Base-by-base conservation (phyloP, 768 basidiomycete species). In the Naematelia aurantialba region DNA sequence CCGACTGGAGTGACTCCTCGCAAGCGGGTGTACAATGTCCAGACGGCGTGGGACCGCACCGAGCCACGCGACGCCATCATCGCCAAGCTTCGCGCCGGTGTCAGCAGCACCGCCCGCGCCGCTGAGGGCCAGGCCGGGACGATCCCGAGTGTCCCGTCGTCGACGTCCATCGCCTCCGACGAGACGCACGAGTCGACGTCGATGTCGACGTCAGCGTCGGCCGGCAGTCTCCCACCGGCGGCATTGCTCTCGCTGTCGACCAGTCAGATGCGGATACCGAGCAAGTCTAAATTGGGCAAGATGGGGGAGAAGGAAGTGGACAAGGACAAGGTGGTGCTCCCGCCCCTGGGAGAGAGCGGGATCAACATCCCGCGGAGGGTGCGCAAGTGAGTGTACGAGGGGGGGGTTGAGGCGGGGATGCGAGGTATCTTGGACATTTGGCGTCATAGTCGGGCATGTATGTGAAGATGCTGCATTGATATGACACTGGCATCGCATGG, bases 1-100 rank as follows among this genome's bases (percentile, higher is more conserved):
- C 62, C 73, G 0, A 76, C 75, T 14, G 75, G 75, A 14, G 53
- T 63, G 0, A 76, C 75, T 12, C 75, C 75, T 11, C 59, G 60
- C 30, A 76, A 76, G 62, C 69, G 63, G 55, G 60, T 55, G 14
- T 75, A 70, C 68, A 66, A 70, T 22, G 70, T 76, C 1, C 65
- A 59, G 13, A 55, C 60, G 12, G 46, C 51, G 1, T 76, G 75
- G 75, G 67, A 70, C 51, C 54, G 66, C 17, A 75, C 72, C 8
- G 67, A 66, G 25, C 66, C 66, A 27, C 48, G 75, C 31, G 67
- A 73, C 3, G 58, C 52, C 13, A 45, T 66, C 4, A 62, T 66
- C 29, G 57, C 47, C 24, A 34, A 52, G n/a, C 58, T 59, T 31
- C 45, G 61, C 30, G 17, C 34, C n/a, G n/a, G n/a, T n/a, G n/a